Base-by-base conservation (phyloP, 345 rosid genomes). In the Sonneratia alba region DNA sequence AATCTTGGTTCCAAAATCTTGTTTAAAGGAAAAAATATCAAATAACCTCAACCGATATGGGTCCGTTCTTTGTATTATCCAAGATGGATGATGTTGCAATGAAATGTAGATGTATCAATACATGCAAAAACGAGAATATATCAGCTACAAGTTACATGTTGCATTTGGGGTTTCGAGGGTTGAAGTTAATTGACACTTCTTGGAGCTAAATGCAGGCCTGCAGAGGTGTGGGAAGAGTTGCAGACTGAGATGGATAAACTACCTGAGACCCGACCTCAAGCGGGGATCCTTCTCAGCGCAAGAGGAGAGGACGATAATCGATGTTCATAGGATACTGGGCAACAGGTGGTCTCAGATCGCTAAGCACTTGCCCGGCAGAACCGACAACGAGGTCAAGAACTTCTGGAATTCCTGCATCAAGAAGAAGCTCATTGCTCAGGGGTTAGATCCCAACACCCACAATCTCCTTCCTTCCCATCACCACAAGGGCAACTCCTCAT, bases 331-430 rank as follows among this genome's bases (percentile, higher is more conserved):
- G 63, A 79, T 83, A 42, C 64, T 87, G 27, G 91, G 91, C 73
- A 87, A 87, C 80, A 80, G 73, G 63, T 87, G 91, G 91, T 87
- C 91, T 73, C 91, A 87, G 74, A 87, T 87, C 42, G 88, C 88
- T 16, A 87, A 85, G 72, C 86, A 87, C 73, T 78, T 87, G 76
- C 91, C 88, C n/a, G 88, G 91, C 0, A 79, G 91, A 77, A 85
- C 91, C 32, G 88, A 87, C 74, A 87, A 87, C 57, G 91, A 87
- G 76, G 81, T 85, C 34, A 87, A 87, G 83, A 87, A 87, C 72
- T 87, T 87, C 67, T 87, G 91, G 88, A 85, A 87, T 69, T 82
- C 88, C 2, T 81, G 77, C 81, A 80, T 87, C 61, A 87, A 87
- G 84, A 87, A 87, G 81, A 87, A 87, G 80, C 91, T 87, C 66